These are phyloP conservation scores for Trichophyton mentagrophytes DNA, from an alignment of 2,329 filamentous ascomycete genomes.

Conservation along the genomic window DNA sequence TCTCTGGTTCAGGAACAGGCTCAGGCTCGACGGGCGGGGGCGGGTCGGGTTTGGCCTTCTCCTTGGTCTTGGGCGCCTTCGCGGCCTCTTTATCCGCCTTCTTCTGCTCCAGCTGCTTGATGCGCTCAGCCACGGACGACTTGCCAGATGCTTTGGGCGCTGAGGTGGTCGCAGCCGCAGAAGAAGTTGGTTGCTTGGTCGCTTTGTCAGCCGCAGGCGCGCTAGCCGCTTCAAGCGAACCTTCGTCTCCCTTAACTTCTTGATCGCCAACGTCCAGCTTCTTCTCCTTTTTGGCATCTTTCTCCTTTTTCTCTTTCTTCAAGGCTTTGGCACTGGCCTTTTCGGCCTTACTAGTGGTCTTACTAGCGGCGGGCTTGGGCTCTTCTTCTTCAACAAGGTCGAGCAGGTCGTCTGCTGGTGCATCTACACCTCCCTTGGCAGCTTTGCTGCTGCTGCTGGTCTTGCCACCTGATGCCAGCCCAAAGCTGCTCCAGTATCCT, in stretches of 20 bases:
- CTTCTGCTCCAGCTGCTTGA: constrained; percentile 36
- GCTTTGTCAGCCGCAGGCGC: constrained; percentile 22
- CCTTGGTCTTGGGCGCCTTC: constrained; percentile 24
- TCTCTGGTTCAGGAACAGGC: constrained; percentile 11
- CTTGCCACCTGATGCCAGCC: constrained; percentile 28
- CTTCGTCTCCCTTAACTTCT: constrained; percentile 3
- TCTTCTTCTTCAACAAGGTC: neutral
- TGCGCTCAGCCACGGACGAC: constrained; percentile 41
- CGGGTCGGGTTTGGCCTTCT: constrained; percentile 21
- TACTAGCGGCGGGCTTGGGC: constrained; percentile 1
- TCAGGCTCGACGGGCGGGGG: constrained; percentile 21
- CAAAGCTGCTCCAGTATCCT: constrained; percentile 35
- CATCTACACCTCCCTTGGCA: constrained; percentile 18
- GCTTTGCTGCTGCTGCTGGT: constrained; percentile 25
- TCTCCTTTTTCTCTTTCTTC: neutral
- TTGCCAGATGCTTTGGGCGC: constrained; percentile 29
- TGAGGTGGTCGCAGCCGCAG: constrained; percentile 25
- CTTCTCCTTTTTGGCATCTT: neutral
- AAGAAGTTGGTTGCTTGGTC: constrained; percentile 28
- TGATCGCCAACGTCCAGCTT: neutral
- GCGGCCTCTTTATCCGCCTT: constrained; percentile 29
- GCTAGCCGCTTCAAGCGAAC: constrained; percentile 7
- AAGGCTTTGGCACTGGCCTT: neutral
- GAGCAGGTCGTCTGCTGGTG: neutral
- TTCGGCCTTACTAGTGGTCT: constrained; percentile 2